Evolutionary conservation across 2,329 filamentous ascomycete genomes (phyloP), one percentile per base, ranked within the genome.

Genomic region (Trichoderma breve): DNA sequence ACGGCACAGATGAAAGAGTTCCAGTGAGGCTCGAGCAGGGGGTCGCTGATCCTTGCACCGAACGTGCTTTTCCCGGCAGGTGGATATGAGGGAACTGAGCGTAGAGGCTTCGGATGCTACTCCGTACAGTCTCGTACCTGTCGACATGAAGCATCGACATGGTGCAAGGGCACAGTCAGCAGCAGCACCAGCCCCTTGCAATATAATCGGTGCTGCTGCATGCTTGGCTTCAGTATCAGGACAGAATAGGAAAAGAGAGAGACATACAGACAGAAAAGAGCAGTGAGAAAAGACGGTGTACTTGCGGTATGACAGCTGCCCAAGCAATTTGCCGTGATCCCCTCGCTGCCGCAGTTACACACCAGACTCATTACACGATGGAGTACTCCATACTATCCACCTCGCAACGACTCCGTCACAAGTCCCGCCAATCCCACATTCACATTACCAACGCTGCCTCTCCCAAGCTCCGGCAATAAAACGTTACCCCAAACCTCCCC

Each of bases 401-500:
- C 6, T 21, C 43, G 18, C 43, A 47, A n/a, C 39, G 43, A 47
- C 43, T 12, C 43, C 43, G 4, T 51, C 43, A n/a, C 21, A 9
- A 9, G 6, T 21, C 43, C 43, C 43, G 43, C 43, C 43, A 51
- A 58, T 12, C 26, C 24, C 26, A 14, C 15, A 14, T 15, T 12
- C 58, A 8, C 30, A 32, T 61, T 43, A 63, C 36, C 36, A 28
- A 51, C 39, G 15, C 36, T 39, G 36, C 36, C 36, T 39, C n/a
- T 14, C 21, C 47, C 3, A 21, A 30, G 11, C 43, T 30, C 43
- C 43, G 4, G 28, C 43, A 47, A 66, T 66, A 55, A 66, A 53
- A 66, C 63, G 63, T 66, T 66, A 66, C 63, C 62, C 62, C 39
- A 53, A 18, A 8, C 26, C 28, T 24, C 51, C 63, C 64, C 64